Base-by-base conservation (phyloP, 2,329 filamentous ascomycete genomes). In the Tolypocladium ovalisporum region DNA sequence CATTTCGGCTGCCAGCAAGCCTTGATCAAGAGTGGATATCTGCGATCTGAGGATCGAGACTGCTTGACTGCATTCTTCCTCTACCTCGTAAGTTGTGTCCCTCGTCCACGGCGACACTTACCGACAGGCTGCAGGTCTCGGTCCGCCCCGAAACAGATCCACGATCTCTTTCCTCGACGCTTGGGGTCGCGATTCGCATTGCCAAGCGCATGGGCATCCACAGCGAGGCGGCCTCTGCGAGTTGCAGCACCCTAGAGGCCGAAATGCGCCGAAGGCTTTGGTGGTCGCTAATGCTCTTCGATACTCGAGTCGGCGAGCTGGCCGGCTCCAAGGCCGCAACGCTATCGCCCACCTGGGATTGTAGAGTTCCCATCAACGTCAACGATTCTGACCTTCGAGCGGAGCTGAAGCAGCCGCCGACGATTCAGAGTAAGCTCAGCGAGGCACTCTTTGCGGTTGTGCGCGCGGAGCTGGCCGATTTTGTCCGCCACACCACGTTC, bases 181-280 rank as follows among this genome's bases (percentile, higher is more conserved):
- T 84, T 13, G 79, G 76, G 3, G 64, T 82, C 19, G 79, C 79
- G 0, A 70, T 84, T 17, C 82, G 82, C 27, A 80, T 81, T n/a
- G 83, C 80, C 1, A 73, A 80, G 57, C 74, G 79, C 9, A 77
- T 86, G 68, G 79, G 81, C 1, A 70, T 85, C 6, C 75, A 84
- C 54, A 73, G 63, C 55, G 82, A 86, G 63, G 62, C 72, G 0
- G 60, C 59, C 0, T 60, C 66, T 17, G 52, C 65, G 1, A 64
- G 60, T 27, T 65, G 56, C 24, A 60, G 59, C 5, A 55, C 62
- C 8, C 76, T 80, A 15, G 82, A 86, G 62, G 77, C 76, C 2
- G 83, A 87, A 67, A 76, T 85, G 72, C 77, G 82, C 15, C 77
- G 83, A 35, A 71, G 83, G 37, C 73, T 86, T 0, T 86, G 83